Evolutionary conservation across 208 protist species (phyloP).

Genomic region (Trypanosoma brucei): DNA sequence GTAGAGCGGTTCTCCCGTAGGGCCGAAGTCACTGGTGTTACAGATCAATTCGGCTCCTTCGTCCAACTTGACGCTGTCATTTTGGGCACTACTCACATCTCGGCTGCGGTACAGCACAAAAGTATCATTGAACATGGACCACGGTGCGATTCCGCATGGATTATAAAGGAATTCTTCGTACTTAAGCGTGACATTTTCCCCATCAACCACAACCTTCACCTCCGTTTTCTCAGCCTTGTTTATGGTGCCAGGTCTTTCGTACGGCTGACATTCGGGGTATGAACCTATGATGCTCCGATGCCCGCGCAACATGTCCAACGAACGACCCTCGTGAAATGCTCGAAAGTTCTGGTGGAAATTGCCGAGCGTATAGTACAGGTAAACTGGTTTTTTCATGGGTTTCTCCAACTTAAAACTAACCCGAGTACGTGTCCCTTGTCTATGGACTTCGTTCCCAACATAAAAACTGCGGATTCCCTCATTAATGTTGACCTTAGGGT

Average conservation of each 20-base stretch:
- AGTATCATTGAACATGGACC: slow-evolving; percentile 95
- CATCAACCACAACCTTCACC: slow-evolving; percentile 21
- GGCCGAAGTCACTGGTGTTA: slow-evolving; percentile 66
- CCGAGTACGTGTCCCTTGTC: slow-evolving; percentile 70
- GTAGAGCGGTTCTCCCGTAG: slow-evolving; percentile 35
- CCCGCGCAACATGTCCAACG: slow-evolving; percentile 56
- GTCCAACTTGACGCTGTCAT: neutral
- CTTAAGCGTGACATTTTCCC: slow-evolving; percentile 1
- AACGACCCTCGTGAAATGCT: slow-evolving; percentile 81
- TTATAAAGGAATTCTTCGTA: slow-evolving; percentile 70
- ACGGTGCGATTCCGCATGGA: slow-evolving; percentile 95
- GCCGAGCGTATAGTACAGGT: slow-evolving; percentile 95
- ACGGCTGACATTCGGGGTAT: slow-evolving; percentile 53
- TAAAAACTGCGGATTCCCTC: slow-evolving; percentile 50
- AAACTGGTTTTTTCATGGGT: slow-evolving; percentile 88
- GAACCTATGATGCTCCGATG: slow-evolving; percentile 22
- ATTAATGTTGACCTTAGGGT: slow-evolving; percentile 65
- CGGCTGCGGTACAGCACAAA: slow-evolving; percentile 59
- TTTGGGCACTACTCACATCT: neutral
- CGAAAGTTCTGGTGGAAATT: slow-evolving; percentile 98
- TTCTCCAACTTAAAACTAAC: slow-evolving; percentile 44
- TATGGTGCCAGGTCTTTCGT: slow-evolving; percentile 37
- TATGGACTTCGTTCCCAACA: slow-evolving; percentile 37
- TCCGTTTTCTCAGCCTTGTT: slow-evolving; percentile 4
- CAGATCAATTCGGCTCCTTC: slow-evolving; percentile 44